Evolutionary conservation across 2,329 filamentous ascomycete species (phyloP).

Genomic region (Colletotrichum cordylinicola): DNA sequence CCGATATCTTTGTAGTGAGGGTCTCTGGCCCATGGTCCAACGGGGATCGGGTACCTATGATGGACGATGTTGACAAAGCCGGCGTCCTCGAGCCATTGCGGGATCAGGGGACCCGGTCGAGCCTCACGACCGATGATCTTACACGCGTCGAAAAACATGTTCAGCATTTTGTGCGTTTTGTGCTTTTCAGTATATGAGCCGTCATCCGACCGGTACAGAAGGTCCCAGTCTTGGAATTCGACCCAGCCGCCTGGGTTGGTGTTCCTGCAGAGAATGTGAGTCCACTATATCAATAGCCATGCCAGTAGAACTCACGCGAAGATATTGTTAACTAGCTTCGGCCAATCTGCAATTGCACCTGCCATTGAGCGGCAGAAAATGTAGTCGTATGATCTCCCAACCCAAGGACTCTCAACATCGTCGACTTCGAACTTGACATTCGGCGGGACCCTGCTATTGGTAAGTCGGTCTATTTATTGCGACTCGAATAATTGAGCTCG

Average conservation of each 20-base stretch:
- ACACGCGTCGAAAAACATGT: slow-evolving; percentile 25
- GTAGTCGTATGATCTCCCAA: slow-evolving; percentile 38
- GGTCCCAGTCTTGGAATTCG: slow-evolving; percentile 28
- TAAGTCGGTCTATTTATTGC: background rate
- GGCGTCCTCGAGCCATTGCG: slow-evolving; percentile 40
- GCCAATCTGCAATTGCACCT: background rate
- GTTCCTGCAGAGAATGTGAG: slow-evolving; percentile 25
- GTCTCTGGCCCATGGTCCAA: slow-evolving; percentile 42
- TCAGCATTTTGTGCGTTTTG: slow-evolving; percentile 17
- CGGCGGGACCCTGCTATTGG: slow-evolving; percentile 52
- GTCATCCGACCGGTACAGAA: slow-evolving; percentile 25
- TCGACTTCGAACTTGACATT: slow-evolving; percentile 72
- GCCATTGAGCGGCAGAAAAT: slow-evolving; percentile 28
- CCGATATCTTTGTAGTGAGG: slow-evolving; percentile 35
- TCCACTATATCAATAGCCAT: rapidly evolving
- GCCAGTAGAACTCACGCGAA: background rate
- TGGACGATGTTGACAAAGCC: slow-evolving; percentile 41
- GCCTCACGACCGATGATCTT: slow-evolving; percentile 29
- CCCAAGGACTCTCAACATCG: slow-evolving; percentile 60
- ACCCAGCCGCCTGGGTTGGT: slow-evolving; percentile 38
- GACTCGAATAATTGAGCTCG: background rate
- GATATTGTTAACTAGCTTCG: background rate
- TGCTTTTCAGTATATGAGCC: slow-evolving; percentile 20
- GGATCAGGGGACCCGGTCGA: slow-evolving; percentile 30
- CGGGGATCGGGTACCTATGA: slow-evolving; percentile 34